Evolutionary conservation across 2,329 filamentous ascomycete genomes (phyloP).

Genomic region (Colletotrichum sp.): DNA sequence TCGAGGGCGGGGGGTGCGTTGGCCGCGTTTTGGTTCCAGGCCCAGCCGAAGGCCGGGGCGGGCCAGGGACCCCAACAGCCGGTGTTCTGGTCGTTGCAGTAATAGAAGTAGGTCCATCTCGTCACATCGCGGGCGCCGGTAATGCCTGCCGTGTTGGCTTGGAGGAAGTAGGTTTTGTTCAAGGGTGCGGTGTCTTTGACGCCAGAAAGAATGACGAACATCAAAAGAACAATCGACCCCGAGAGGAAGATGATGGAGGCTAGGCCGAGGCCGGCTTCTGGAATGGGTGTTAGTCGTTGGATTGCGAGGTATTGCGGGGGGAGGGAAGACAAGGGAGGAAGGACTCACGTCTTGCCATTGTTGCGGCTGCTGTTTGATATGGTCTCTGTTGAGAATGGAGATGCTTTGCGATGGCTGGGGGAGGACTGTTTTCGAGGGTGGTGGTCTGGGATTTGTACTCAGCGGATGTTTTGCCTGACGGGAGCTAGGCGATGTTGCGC

Average conservation of each 20-base stretch:
- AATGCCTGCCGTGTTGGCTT: slow-evolving; percentile 77
- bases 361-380: neutral
- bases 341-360: slow-evolving; percentile 13
- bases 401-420: slow-evolving; percentile 6
- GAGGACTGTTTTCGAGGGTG: neutral
- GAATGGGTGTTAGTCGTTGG: slow-evolving; percentile 12
- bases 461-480: neutral
- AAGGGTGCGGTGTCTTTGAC: slow-evolving; percentile 59
- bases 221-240: slow-evolving; percentile 57
- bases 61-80: slow-evolving; percentile 69
- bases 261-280: slow-evolving; percentile 47
- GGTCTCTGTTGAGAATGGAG: neutral
- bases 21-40: slow-evolving; percentile 56
- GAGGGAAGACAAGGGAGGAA: neutral
- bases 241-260: slow-evolving; percentile 54
- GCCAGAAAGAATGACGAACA: slow-evolving; percentile 65
- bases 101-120: slow-evolving; percentile 91
- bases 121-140: slow-evolving; percentile 69
- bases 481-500: neutral
- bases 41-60: slow-evolving; percentile 76
- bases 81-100: slow-evolving; percentile 70
- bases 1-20: slow-evolving; percentile 50
- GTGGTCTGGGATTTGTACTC: slow-evolving; percentile 12
- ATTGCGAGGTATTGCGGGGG: neutral
- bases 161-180: slow-evolving; percentile 83